Evolutionary conservation across 176 grass and related monocot species (phyloP).

Genomic region (Neostapfia colusana): DNA sequence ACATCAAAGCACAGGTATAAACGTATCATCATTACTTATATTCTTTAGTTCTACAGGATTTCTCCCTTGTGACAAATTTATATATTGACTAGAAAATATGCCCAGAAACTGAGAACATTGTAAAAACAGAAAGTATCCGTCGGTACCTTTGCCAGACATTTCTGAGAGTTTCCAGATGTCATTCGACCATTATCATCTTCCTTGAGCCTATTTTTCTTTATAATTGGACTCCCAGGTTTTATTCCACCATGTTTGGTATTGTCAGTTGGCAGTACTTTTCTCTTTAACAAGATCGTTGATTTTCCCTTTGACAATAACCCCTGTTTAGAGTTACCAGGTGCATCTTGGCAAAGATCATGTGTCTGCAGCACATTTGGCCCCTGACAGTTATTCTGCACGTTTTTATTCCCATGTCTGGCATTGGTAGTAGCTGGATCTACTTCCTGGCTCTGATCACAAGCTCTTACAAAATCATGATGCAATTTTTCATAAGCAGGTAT

Average conservation of each 20-base stretch:
- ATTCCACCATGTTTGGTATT: neutral
- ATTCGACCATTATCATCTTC: conserved; percentile 28
- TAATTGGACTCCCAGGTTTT: neutral
- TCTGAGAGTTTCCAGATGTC: conserved; percentile 19
- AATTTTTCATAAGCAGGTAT: conserved; percentile 19
- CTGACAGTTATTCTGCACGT: conserved; percentile 14
- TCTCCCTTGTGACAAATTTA: neutral
- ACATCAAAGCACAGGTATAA: neutral
- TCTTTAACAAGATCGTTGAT: conserved; percentile 22
- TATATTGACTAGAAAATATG: conserved; percentile 6
- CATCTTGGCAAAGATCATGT: conserved; percentile 17
- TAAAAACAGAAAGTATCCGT: neutral
- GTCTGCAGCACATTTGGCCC: conserved; percentile 32
- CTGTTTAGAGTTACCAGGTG: conserved; percentile 23
- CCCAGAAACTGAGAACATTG: neutral
- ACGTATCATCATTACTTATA: neutral
- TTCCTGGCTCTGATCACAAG: conserved; percentile 36
- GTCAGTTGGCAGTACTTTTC: conserved; percentile 7
- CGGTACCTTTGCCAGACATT: conserved; percentile 22
- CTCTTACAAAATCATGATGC: conserved; percentile 1
- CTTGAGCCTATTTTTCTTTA: conserved; percentile 18
- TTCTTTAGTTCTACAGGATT: neutral
- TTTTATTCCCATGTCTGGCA: conserved; percentile 15
- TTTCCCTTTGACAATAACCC: conserved; percentile 33
- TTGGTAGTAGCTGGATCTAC: conserved; percentile 29